Evolutionary conservation across 2,329 filamentous ascomycete genomes (phyloP).

Genomic region (Alternaria infectoria): DNA sequence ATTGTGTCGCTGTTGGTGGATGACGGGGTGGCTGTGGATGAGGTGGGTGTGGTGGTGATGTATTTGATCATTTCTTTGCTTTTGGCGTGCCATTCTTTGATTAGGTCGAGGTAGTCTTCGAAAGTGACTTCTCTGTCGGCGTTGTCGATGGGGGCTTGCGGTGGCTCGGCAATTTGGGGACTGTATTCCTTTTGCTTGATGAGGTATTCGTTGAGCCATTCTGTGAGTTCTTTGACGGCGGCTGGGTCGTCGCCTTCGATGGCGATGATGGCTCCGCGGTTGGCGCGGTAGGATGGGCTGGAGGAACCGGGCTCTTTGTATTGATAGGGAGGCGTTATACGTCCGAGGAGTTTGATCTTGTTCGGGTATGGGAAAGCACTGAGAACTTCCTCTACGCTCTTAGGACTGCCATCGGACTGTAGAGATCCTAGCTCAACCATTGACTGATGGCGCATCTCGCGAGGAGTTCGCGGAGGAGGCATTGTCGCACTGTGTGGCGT

Average conservation of each 20-base stretch:
- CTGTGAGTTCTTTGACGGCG: constrained; percentile 69
- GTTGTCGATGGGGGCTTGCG: constrained; percentile 48
- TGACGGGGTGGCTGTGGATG: constrained; percentile 1
- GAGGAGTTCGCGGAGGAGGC: constrained; percentile 43
- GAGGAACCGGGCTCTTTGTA: constrained; percentile 47
- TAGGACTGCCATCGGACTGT: constrained; percentile 31
- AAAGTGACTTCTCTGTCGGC: constrained; percentile 45
- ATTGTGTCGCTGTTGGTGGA: constrained; percentile 22
- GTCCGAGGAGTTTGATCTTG: constrained; percentile 78
- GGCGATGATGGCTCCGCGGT: constrained; percentile 80
- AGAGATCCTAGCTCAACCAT: constrained; percentile 12
- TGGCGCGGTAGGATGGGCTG: constrained; percentile 41
- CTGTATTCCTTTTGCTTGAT: constrained; percentile 59
- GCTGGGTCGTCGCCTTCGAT: constrained; percentile 75
- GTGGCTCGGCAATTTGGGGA: constrained; percentile 59
- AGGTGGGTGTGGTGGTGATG: constrained; percentile 50
- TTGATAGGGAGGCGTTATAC: constrained; percentile 70
- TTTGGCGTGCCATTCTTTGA: constrained; percentile 76
- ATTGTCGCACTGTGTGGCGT: constrained; percentile 42
- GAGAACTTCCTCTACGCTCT: constrained; percentile 70
- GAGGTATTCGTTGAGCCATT: constrained; percentile 64
- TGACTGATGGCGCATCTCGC: constrained; percentile 28
- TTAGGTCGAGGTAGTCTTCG: constrained; percentile 68
- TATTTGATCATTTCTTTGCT: constrained; percentile 72
- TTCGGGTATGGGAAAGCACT: constrained; percentile 76